phyloP scores from a whole-genome alignment of 2,329 filamentous ascomycete genomes.

The Dothistroma pini region DNA sequence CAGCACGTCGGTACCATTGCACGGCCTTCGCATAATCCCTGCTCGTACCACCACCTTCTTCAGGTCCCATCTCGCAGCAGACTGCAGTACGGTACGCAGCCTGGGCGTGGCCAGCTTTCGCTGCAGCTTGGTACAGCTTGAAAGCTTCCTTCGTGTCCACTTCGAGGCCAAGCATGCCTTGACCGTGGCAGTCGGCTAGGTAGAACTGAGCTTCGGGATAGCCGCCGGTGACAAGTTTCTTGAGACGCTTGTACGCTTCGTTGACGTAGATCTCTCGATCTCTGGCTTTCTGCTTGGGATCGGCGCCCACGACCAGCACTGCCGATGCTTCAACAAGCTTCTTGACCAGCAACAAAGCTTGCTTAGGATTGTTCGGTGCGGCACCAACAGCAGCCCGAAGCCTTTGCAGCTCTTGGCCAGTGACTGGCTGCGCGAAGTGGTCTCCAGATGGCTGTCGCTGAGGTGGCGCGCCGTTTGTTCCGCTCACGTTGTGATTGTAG shows the following conservation, averaged over 20 bases:
- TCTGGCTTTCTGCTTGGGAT: conserved; percentile 59
- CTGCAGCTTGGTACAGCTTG: conserved; percentile 85
- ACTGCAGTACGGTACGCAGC: conserved; percentile 93
- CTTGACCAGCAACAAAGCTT: conserved; percentile 72
- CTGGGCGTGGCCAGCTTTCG: conserved; percentile 79
- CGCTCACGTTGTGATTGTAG: conserved; percentile 38
- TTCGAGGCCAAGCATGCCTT: conserved; percentile 72
- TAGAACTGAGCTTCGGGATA: conserved; percentile 91
- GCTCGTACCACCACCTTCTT: conserved; percentile 89
- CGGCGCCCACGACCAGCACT: conserved; percentile 70
- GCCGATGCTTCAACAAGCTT: conserved; percentile 81
- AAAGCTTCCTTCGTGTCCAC: conserved; percentile 90
- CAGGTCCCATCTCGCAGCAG: conserved; percentile 92
- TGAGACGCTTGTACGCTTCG: conserved; percentile 86
- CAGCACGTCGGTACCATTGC: conserved; percentile 96
- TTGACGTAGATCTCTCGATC: conserved; percentile 76
- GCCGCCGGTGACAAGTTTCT: conserved; percentile 72
- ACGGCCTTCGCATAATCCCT: conserved; percentile 91
- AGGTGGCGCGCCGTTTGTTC: conserved; percentile 30
- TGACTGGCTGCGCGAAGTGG: conserved; percentile 55
- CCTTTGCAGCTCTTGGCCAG: conserved; percentile 68
- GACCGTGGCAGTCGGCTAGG: conserved; percentile 82
- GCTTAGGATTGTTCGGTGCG: conserved; percentile 68
- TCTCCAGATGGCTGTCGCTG: conserved; percentile 24
- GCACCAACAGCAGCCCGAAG: conserved; percentile 66